phyloP scores from a whole-genome alignment of 2,329 filamentous ascomycete species.

The Paraphaeosphaeria minitans region DNA sequence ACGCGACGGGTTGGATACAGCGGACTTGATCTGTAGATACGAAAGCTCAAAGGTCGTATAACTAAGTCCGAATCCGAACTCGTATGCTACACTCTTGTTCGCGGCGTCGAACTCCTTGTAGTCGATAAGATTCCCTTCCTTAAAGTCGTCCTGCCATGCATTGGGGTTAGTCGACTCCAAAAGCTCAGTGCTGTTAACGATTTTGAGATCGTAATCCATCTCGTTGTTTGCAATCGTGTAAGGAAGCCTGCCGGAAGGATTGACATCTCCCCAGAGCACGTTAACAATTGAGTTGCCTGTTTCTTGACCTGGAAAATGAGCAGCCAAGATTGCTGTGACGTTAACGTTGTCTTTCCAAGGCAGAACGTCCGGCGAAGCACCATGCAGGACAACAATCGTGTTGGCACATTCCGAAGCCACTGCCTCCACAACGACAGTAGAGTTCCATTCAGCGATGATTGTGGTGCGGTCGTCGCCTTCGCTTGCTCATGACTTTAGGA shows the following conservation, averaged over 20 bases:
- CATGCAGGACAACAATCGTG: slow-evolving; percentile 56
- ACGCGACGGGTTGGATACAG: slow-evolving; percentile 18
- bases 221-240: slow-evolving; percentile 79
- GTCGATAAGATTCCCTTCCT: slow-evolving; percentile 59
- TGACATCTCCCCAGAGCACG: slow-evolving; percentile 72
- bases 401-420: slow-evolving; percentile 54
- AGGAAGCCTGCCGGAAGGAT: slow-evolving; percentile 78
- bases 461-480: slow-evolving; percentile 51
- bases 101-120: slow-evolving; percentile 58
- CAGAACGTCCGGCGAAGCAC: slow-evolving; percentile 46
- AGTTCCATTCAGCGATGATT: slow-evolving; percentile 51
- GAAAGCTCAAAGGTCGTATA: slow-evolving; percentile 46
- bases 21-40: slow-evolving; percentile 22
- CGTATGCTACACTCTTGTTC: slow-evolving; percentile 35
- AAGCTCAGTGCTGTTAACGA: slow-evolving; percentile 46
- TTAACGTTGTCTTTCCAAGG: slow-evolving; percentile 49
- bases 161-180: slow-evolving; percentile 39
- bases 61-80: slow-evolving; percentile 47
- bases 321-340: slow-evolving; percentile 48
- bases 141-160: slow-evolving; percentile 57
- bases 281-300: slow-evolving; percentile 47
- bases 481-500: slow-evolving; percentile 59
- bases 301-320: slow-evolving; percentile 49
- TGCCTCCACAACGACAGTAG: slow-evolving; percentile 45
- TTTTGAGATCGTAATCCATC: slow-evolving; percentile 63